Base-by-base conservation (phyloP, 495 filamentous ascomycete species). In the Penicillium angulare region DNA sequence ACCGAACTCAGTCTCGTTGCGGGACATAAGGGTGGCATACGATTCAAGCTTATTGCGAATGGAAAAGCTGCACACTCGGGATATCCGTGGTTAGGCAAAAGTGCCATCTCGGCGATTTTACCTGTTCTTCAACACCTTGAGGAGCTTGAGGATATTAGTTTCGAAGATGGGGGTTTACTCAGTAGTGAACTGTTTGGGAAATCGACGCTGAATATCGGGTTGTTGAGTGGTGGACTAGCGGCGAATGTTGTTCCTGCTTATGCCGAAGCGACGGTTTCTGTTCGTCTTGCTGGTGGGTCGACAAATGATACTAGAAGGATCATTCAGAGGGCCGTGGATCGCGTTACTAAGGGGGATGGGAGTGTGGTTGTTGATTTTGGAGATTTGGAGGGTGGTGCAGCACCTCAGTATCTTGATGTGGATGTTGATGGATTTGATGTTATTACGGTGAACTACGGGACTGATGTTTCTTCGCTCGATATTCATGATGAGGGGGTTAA, bases 151-250 rank as follows among this genome's bases (percentile, higher is more conserved):
- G 69, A 83, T 46, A 77, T 82, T 54, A 87, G 81, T 54, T 86
- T 38, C 1, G 49, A 57, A n/a, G 42, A 67, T 6, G 68, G 65
- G 15, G 79, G 84, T 17, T 60, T 95, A 17, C 90, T 90, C 0
- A 69, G 65, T 9, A 87, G 81, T 49, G 78, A 85, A 39, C 81
- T 85, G 55, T 89, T 86, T 56, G 91, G 91, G 2, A 83, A 86
- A 26, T 89, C 87, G 2, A 96, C 92, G 0, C 65, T 95, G 26
- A 96, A 96, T 56, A 77, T 96, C 33, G 91, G 91, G 0, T 50
- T 63, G 7, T 71, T 96, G 1, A 74, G 81, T 12, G 91, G 88
- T 8, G 91, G 91, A 0, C 88, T 95, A 0, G 92, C 92, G 1
- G 74, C 73, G 0, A 96, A 96, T 61, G 89, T 96, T 5, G 86